Percentiles rank a stretch among this genome's conserved stretches.
Conservation (phyloP, 2,329 filamentous ascomycete genomes). For the Leptographium flavum region DNA sequence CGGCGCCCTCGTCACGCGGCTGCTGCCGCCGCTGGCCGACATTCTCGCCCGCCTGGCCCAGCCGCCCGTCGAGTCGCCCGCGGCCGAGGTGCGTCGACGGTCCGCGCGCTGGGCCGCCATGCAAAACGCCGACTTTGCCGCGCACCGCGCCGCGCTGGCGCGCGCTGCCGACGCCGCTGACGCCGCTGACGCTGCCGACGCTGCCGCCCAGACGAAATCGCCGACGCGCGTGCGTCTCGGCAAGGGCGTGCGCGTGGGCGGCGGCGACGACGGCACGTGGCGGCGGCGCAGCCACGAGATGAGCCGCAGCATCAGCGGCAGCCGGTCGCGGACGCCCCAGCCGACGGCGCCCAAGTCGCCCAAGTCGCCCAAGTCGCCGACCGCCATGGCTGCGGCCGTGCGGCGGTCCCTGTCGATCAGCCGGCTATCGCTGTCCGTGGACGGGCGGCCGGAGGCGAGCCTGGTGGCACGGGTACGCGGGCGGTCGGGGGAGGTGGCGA, state of each 20-base stretch:
- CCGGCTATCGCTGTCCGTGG: background rate
- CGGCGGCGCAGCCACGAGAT: constrained; percentile 6
- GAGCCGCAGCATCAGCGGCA: background rate
- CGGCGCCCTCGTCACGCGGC: constrained; percentile 66
- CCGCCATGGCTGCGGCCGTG: background rate
- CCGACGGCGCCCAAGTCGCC: background rate
- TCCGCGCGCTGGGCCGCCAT: constrained; percentile 54
- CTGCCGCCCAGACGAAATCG: no score
- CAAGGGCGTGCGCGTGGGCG: constrained; percentile 33
- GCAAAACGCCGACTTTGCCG: constrained; percentile 34
- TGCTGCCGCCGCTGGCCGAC: constrained; percentile 47
- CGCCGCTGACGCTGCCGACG: no score
- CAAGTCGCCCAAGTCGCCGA: background rate
- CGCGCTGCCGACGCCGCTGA: no score
- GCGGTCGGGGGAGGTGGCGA: background rate
- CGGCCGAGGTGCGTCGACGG: constrained; percentile 54
- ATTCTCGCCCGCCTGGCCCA: constrained; percentile 46
- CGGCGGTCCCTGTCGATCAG: constrained; percentile 4
- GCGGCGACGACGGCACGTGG: constrained; percentile 26
- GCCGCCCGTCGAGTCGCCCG: constrained; percentile 38
- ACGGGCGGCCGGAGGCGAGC: no score
- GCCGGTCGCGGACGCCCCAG: background rate
- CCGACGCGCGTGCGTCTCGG: constrained; percentile 7
- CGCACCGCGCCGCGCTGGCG: constrained; percentile 19
- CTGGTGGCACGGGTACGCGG: no score